Evolutionary conservation across 495 filamentous ascomycete genomes (phyloP).

Genomic region (Xylona heveae): DNA sequence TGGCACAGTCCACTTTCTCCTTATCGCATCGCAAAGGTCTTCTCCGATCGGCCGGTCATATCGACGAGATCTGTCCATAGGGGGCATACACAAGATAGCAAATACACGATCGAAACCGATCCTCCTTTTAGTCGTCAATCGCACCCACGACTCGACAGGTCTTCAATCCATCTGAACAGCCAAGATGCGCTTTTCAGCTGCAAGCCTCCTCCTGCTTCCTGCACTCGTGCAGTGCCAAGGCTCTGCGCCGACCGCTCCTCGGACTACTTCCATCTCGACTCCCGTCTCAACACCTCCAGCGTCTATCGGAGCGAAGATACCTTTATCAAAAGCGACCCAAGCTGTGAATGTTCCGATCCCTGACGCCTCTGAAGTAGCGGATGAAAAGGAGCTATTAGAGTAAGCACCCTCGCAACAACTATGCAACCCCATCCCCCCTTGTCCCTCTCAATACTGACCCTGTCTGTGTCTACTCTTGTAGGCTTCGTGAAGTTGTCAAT

Average conservation of each 20-base stretch:
- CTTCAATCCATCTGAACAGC: too few species aligned
- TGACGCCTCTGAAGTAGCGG: not conserved
- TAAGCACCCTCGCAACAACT: not conserved
- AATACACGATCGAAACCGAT: too few species aligned
- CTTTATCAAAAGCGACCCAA: not conserved
- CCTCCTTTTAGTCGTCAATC: too few species aligned
- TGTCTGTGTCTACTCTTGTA: not conserved
- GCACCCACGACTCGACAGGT: too few species aligned
- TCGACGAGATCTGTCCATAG: too few species aligned
- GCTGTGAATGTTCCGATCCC: too few species aligned
- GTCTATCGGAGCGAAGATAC: not conserved
- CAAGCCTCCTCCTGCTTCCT: not conserved
- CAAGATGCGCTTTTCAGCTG: not conserved
- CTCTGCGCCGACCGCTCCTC: not conserved
- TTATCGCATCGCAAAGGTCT: too few species aligned
- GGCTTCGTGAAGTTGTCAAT: not conserved
- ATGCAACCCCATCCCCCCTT: not conserved
- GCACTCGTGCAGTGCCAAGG: not conserved
- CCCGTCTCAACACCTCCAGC: not conserved
- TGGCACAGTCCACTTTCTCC: too few species aligned
- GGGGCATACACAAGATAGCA: too few species aligned
- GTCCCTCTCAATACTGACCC: not conserved
- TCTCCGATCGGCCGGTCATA: too few species aligned
- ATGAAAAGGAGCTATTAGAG: not conserved
- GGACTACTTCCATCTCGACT: constrained; percentile 4